A percentile compares a stretch with the other conserved stretches of the same genome.
phyloP scores from a whole-genome alignment of 2,329 filamentous ascomycete species.

The Pestalotiopsis sp. region DNA sequence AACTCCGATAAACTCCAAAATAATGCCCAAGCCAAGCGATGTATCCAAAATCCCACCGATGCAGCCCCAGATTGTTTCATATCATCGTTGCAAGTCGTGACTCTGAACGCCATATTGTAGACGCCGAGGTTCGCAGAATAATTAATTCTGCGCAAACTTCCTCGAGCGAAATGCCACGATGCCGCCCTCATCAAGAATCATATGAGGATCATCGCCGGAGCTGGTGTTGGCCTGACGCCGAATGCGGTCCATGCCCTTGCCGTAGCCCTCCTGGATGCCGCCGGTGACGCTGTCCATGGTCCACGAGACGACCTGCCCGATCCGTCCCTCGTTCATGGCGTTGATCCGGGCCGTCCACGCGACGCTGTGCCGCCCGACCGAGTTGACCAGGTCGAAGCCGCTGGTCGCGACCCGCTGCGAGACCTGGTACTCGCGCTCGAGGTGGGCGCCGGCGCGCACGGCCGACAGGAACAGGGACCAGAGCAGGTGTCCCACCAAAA shows the following conservation, averaged over 20 bases:
- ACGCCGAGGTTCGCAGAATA: background rate
- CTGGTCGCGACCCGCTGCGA: constrained; percentile 56
- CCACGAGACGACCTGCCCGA: constrained; percentile 64
- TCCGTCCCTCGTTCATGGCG: constrained; percentile 62
- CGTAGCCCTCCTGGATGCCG: constrained; percentile 66
- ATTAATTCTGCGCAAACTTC: background rate
- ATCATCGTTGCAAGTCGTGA: background rate
- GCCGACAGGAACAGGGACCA: constrained; percentile 58
- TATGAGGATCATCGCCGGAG: background rate
- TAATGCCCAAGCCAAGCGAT: background rate
- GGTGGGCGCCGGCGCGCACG: constrained; percentile 54
- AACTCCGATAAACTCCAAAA: background rate
- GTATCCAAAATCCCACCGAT: background rate
- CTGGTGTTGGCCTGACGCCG: background rate
- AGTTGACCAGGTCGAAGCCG: constrained; percentile 52
- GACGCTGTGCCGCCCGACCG: constrained; percentile 51
- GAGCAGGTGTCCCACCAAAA: constrained; percentile 59
- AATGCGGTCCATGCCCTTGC: constrained; percentile 29
- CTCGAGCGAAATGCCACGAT: background rate
- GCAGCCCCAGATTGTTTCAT: background rate
- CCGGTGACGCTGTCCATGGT: constrained; percentile 63
- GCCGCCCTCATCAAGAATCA: background rate
- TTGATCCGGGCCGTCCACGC: constrained; percentile 55
- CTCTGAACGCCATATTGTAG: background rate
- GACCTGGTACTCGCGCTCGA: constrained; percentile 67